These are phyloP conservation scores for Aegilops longissima DNA, from an alignment of 176 grass and related monocot genomes.

Conservation along the genomic window DNA sequence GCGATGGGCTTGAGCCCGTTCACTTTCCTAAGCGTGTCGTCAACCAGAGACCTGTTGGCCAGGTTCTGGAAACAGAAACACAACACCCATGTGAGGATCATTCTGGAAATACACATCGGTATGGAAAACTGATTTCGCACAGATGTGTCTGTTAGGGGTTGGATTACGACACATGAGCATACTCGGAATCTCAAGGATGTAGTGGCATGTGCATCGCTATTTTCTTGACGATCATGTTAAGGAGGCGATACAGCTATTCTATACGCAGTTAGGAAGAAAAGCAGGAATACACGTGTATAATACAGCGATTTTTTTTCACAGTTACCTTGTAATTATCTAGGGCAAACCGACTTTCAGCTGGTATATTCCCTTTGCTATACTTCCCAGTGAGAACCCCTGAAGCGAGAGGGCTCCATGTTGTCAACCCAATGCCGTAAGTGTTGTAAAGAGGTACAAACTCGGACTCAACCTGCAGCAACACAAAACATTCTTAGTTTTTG, in stretches of 20 bases:
- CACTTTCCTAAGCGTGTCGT: slow-evolving; percentile 85
- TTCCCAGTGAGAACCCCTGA: slow-evolving; percentile 94
- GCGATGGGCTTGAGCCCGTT: slow-evolving; percentile 89
- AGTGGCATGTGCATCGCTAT: not conserved
- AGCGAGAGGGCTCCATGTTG: slow-evolving; percentile 95
- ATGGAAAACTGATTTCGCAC: not conserved
- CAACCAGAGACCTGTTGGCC: slow-evolving; percentile 78
- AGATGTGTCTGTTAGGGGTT: not conserved
- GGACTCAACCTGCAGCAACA: slow-evolving; percentile 75
- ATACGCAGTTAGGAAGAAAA: slow-evolving; percentile 2
- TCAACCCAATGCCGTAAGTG: slow-evolving; percentile 81
- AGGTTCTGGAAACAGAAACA: slow-evolving; percentile 64
- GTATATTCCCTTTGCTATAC: slow-evolving; percentile 70
- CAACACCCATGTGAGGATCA: not conserved
- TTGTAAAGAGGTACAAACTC: slow-evolving; percentile 89
- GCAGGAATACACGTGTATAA: not conserved
- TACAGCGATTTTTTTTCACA: not conserved
- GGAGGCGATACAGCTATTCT: not conserved
- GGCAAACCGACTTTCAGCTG: slow-evolving; percentile 86
- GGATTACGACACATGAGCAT: not conserved
- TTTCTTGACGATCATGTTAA: not conserved
- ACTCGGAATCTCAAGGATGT: not conserved
- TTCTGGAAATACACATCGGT: not conserved
- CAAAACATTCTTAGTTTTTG: not conserved
- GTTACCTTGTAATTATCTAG: slow-evolving; percentile 96